Evolutionary conservation across 2,329 filamentous ascomycete genomes (phyloP).

Genomic region (Orbilia javanica): DNA sequence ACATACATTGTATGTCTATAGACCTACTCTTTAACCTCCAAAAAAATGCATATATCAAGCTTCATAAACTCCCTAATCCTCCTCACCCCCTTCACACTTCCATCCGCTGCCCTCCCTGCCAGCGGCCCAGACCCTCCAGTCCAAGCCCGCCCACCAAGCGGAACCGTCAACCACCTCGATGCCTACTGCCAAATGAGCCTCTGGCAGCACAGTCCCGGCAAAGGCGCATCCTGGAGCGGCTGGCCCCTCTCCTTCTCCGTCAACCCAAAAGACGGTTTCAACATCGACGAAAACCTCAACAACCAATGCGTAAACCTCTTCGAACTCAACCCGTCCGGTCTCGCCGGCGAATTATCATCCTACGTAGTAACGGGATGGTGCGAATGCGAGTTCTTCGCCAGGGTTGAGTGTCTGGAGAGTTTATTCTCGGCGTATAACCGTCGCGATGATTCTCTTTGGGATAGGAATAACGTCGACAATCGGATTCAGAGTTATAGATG

Average conservation of each 20-base stretch:
- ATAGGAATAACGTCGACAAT: slow-evolving; percentile 3
- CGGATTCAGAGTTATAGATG: slow-evolving; percentile 25
- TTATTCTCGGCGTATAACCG: slow-evolving; percentile 20
- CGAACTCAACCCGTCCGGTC: neutral
- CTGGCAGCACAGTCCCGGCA: neutral
- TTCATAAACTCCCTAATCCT: neutral
- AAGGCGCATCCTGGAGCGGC: slow-evolving; percentile 22
- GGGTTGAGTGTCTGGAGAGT: neutral
- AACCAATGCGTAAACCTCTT: slow-evolving; percentile 25
- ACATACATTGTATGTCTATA: too few species aligned
- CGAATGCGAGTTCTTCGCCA: slow-evolving; percentile 31
- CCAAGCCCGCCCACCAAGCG: neutral
- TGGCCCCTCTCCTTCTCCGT: neutral
- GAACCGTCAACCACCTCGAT: neutral
- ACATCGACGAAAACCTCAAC: slow-evolving; percentile 10
- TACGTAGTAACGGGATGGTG: slow-evolving; percentile 20
- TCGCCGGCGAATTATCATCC: slow-evolving; percentile 4
- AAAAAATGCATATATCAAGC: neutral
- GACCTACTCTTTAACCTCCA: neutral
- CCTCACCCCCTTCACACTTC: neutral
- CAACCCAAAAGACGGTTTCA: neutral
- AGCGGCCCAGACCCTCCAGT: neutral
- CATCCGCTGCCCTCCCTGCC: neutral
- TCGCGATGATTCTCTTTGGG: neutral
- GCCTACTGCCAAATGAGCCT: slow-evolving; percentile 9